Base-by-base conservation (phyloP, 768 basidiomycete species). In the Clitopilus passeckerianus region DNA sequence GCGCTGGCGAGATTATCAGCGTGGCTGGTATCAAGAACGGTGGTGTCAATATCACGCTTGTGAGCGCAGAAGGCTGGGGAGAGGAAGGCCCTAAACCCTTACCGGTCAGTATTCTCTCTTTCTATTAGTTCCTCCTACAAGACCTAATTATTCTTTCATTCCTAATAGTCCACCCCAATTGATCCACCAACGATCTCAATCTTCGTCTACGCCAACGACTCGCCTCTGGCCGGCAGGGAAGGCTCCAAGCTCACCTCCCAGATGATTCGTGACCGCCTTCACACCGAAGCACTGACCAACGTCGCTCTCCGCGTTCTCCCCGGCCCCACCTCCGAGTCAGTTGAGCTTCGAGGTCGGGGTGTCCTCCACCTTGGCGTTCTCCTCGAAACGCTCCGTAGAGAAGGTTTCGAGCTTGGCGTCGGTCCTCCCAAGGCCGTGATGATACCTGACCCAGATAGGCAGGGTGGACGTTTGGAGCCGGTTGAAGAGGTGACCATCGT, bases 351-450 rank as follows among this genome's bases (percentile, higher is more conserved):
- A 27, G 80, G 80, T 0, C 71, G 79, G 9, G 80, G 79, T 24
- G 79, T 82, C 24, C 71, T 80, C 9, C 79, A 80, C 60, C 75
- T 82, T n/a, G 79, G 80, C 16, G 78, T 82, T 23, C 73, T 82
- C 1, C 73, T 82, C 41, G 80, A 82, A 63, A 80, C 74, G 0
- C 70, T 82, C 8, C 77, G 80, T 12, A 68, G 79, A 5, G 80
- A 82, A 67, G 80, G 80, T 33, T 82, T 75, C 63, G 80, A 82
- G 65, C 66, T 82, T 14, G 68, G 70, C 18, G 72, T 82, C 6
- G 79, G 79, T 0, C 74, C 79, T 0, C 80, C 80, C n/a, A 80
- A 80, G 63, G 79, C 80, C 9, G 77, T 82, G 53, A 74, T 82
- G 72, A 75, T 75, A 10, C 76, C 74, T 12, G 73, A 75, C 50